A percentile compares a stretch with the other conserved stretches of the same genome.
Conservation (phyloP, 2,329 filamentous ascomycete species). For the Fusarium sp. region DNA sequence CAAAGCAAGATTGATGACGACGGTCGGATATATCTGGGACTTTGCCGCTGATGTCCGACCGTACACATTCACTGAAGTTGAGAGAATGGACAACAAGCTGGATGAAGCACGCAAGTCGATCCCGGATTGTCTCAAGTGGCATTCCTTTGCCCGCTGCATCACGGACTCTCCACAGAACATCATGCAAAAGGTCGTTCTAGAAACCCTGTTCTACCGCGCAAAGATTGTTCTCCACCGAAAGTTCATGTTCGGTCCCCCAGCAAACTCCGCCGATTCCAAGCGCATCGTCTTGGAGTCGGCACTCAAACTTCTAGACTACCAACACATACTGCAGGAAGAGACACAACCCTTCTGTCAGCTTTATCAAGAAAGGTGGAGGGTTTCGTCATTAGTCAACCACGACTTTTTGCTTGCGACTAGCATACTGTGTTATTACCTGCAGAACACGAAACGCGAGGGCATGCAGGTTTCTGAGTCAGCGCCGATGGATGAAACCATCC, state of each 20-base stretch:
- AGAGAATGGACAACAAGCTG: conserved; percentile 7
- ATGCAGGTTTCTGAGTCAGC: not conserved
- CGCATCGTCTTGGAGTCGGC: conserved; percentile 10
- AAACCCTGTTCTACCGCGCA: not conserved
- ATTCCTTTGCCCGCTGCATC: conserved; percentile 3
- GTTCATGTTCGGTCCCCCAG: not conserved
- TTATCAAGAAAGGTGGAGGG: conserved; percentile 10
- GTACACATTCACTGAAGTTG: not conserved
- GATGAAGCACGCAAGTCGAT: not conserved
- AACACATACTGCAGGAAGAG: conserved; percentile 12
- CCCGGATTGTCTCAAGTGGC: conserved; percentile 7
- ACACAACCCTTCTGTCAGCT: conserved; percentile 6
- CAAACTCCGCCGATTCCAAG: not conserved
- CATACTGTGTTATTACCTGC: not conserved
- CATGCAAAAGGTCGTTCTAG: not conserved
- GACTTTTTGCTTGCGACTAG: conserved; percentile 1
- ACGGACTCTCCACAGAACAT: conserved; percentile 11
- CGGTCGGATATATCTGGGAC: conserved; percentile 8
- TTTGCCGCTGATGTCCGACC: not conserved
- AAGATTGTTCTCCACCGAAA: conserved; percentile 15
- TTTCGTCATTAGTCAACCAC: conserved; percentile 3
- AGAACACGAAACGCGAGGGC: not conserved
- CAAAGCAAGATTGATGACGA: conserved; percentile 1
- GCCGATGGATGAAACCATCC: not conserved
- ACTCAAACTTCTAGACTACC: conserved; percentile 9